A percentile compares a stretch with the other conserved stretches of the same genome.
phyloP scores from a whole-genome alignment of 2,329 filamentous ascomycete species.

The Verticillium albo-atrum region DNA sequence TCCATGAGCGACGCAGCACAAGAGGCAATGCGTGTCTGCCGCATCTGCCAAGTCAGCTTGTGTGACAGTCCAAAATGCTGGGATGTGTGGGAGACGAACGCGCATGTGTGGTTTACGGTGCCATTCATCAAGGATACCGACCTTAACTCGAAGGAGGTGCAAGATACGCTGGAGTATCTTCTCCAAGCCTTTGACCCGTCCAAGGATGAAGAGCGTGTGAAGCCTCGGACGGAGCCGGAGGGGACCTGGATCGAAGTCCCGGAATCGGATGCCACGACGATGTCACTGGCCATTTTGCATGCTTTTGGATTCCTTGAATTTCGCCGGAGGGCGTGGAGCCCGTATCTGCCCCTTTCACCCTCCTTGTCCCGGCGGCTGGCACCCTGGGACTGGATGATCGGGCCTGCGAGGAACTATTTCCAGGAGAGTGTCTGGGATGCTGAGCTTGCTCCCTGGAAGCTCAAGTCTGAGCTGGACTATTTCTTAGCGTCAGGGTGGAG shows the following conservation, averaged over 20 bases:
- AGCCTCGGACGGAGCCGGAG: not conserved
- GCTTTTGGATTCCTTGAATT: conserved; percentile 19
- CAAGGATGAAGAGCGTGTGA: not conserved
- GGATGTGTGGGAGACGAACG: not conserved
- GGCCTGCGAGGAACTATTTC: not conserved
- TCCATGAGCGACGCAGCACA: not conserved
- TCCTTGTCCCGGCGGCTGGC: conserved; percentile 8
- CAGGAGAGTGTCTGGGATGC: conserved; percentile 9
- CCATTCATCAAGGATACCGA: conserved; percentile 3
- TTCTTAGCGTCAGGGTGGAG: conserved; percentile 9
- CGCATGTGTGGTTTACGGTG: conserved; percentile 2
- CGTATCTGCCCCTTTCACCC: conserved; percentile 12
- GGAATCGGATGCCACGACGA: conserved; percentile 6
- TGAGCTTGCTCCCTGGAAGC: conserved; percentile 9
- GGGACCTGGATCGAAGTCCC: not conserved
- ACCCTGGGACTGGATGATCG: conserved; percentile 9
- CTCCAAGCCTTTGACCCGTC: not conserved
- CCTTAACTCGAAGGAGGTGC: conserved; percentile 5
- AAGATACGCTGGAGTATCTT: not conserved
- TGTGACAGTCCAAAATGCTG: conserved; percentile 1
- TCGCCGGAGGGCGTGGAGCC: conserved; percentile 14
- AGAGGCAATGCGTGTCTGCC: conserved; percentile 5
- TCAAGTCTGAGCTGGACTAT: conserved; percentile 13
- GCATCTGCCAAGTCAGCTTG: not conserved
- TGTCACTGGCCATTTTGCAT: conserved; percentile 18